Conservation (phyloP, 2,329 filamentous ascomycete species). For the Neonectria magnoliae region DNA sequence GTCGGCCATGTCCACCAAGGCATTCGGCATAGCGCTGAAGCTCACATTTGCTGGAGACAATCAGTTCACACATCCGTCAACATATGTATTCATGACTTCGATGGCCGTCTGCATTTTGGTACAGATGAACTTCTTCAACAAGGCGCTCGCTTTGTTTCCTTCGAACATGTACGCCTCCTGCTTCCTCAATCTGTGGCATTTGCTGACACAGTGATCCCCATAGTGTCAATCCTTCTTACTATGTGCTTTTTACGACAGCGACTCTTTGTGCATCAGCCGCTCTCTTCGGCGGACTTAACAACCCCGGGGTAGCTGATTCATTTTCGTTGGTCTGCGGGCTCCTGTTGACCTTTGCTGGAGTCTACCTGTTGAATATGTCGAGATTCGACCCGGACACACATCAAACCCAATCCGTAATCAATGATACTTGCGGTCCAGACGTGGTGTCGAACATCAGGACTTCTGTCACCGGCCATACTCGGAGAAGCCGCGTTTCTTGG, state of each 20-base stretch:
- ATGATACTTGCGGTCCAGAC: background rate
- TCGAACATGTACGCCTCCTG: conserved; percentile 1
- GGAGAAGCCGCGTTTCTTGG: background rate
- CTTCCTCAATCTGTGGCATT: too few relatives aligned
- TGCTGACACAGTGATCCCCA: too few relatives aligned
- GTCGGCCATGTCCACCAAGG: conserved; percentile 10
- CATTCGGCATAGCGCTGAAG: conserved; percentile 14
- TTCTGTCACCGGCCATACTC: background rate
- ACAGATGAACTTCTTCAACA: conserved; percentile 19
- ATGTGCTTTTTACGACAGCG: background rate
- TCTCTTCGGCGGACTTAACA: background rate
- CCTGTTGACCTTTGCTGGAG: background rate
- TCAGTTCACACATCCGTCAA: conserved; percentile 12
- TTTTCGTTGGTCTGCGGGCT: background rate
- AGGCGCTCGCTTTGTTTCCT: conserved; percentile 4
- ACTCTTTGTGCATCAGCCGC: background rate
- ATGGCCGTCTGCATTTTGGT: conserved; percentile 5
- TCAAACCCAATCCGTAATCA: background rate
- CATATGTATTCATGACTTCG: conserved; percentile 2
- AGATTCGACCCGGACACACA: background rate
- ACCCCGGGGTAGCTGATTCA: background rate
- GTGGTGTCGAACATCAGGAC: background rate
- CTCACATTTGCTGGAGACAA: conserved; percentile 11
- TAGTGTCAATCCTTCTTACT: too few relatives aligned
- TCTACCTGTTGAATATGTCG: background rate